phyloP scores from a whole-genome alignment of 805 yeast species.

The Metschnikowia corniflorae region DNA sequence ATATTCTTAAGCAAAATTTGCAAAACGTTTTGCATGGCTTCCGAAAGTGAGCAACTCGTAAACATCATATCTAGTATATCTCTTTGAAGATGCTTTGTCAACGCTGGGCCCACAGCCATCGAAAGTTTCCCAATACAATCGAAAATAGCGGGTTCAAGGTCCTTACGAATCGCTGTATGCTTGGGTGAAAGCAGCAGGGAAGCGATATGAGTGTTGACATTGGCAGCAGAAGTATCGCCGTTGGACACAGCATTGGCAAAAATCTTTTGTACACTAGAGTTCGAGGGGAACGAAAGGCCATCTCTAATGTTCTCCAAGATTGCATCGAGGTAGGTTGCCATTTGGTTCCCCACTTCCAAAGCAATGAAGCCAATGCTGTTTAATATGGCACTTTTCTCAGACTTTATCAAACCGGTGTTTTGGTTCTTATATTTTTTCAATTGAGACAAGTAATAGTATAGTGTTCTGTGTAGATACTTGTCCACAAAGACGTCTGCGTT shows the following conservation, averaged over 20 bases:
- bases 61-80: constrained; percentile 77
- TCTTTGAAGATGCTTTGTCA: constrained; percentile 81
- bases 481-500: constrained; percentile 73
- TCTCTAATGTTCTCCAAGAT: constrained; percentile 82
- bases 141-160: constrained; percentile 80
- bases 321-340: constrained; percentile 84
- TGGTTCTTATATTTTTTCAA: constrained; percentile 60
- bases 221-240: constrained; percentile 19
- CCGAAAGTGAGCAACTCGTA: constrained; percentile 73
- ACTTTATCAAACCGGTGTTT: constrained; percentile 34
- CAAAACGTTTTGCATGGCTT: constrained; percentile 74
- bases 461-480: constrained; percentile 73
- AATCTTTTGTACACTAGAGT: constrained; percentile 37
- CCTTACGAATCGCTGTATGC: constrained; percentile 56
- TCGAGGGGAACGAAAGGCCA: constrained; percentile 49
- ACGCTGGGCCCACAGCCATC: constrained; percentile 86
- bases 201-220: constrained; percentile 24
- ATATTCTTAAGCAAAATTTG: constrained; percentile 64
- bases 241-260: constrained; percentile 38
- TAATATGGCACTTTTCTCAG: constrained; percentile 72
- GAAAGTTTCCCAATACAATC: constrained; percentile 87
- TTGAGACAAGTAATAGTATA: constrained; percentile 73
- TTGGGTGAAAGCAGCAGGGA: constrained; percentile 43
- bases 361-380: constrained; percentile 84
- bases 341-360: constrained; percentile 71